phyloP scores from a whole-genome alignment of 2,329 filamentous ascomycete species.

The Pyricularia sp. region DNA sequence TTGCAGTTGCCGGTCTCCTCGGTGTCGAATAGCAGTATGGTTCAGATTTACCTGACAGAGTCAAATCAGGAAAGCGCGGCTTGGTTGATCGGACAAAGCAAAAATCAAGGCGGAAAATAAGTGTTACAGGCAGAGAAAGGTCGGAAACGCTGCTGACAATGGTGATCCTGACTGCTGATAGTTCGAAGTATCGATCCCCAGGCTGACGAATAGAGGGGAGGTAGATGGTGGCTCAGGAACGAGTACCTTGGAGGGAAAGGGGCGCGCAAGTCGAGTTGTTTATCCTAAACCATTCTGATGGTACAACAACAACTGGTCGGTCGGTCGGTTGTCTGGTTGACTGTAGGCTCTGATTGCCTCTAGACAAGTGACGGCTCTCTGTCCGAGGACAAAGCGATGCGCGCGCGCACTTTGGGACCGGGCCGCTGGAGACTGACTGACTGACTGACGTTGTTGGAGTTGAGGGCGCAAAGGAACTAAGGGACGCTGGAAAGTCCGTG shows the following conservation, averaged over 20 bases:
- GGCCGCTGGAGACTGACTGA: neutral
- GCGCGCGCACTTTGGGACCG: constrained; percentile 1
- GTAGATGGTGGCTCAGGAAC: neutral
- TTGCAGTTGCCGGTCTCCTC: neutral
- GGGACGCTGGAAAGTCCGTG: neutral
- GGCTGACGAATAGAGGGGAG: neutral
- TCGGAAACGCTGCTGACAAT: neutral
- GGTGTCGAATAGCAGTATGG: neutral
- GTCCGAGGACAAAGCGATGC: neutral
- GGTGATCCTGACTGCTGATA: neutral
- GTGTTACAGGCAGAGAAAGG: neutral
- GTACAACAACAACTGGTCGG: neutral
- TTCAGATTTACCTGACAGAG: neutral
- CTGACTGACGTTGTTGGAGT: constrained; percentile 1
- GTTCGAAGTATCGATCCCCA: neutral
- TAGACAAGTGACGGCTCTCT: constrained; percentile 1
- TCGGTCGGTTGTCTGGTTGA: constrained; percentile 2
- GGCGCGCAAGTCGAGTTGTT: constrained; percentile 1
- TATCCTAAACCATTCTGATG: constrained; percentile 4
- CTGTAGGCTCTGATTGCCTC: neutral
- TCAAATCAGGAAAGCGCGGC: neutral
- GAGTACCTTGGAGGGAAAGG: neutral
- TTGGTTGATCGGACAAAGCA: neutral
- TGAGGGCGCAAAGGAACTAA: neutral
- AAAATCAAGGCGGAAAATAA: neutral